A percentile compares a stretch with the other conserved stretches of the same genome.
Conservation (phyloP, 306 rosid species). For the Pueraria montana region DNA sequence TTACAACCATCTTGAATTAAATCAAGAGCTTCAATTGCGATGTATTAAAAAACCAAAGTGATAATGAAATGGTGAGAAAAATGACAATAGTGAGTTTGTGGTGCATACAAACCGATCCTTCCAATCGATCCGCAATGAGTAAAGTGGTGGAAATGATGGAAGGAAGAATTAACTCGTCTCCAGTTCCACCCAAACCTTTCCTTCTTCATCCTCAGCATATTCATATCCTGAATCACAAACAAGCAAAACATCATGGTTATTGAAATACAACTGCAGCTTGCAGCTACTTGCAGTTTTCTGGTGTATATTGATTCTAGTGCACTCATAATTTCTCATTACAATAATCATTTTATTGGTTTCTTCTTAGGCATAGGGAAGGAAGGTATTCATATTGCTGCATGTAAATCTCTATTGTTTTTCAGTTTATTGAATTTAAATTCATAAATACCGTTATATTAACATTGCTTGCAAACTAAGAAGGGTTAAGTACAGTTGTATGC, state of each 20-base stretch:
- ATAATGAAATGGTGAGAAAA: slow-evolving; percentile 40
- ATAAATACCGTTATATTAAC: neutral
- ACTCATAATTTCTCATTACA: neutral
- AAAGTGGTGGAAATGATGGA: slow-evolving; percentile 25
- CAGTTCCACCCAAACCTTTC: slow-evolving; percentile 9
- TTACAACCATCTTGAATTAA: slow-evolving; percentile 34
- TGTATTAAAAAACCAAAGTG: slow-evolving; percentile 29
- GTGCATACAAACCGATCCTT: slow-evolving; percentile 29
- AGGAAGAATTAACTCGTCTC: neutral
- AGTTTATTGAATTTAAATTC: neutral
- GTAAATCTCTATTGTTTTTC: neutral
- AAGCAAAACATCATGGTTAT: neutral
- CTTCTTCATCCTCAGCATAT: neutral
- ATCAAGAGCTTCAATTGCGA: slow-evolving; percentile 33
- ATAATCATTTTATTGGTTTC: neutral
- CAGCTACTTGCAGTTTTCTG: neutral
- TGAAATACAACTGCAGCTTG: neutral
- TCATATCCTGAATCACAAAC: neutral
- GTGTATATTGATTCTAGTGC: neutral
- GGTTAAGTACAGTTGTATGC: neutral
- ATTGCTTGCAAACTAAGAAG: neutral
- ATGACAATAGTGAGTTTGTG: slow-evolving; percentile 44
- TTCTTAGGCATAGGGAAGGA: neutral
- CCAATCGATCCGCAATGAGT: slow-evolving; percentile 38
- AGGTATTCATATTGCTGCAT: neutral